Base-by-base conservation (phyloP, 805 yeast species). In the Teunomyces stri region DNA sequence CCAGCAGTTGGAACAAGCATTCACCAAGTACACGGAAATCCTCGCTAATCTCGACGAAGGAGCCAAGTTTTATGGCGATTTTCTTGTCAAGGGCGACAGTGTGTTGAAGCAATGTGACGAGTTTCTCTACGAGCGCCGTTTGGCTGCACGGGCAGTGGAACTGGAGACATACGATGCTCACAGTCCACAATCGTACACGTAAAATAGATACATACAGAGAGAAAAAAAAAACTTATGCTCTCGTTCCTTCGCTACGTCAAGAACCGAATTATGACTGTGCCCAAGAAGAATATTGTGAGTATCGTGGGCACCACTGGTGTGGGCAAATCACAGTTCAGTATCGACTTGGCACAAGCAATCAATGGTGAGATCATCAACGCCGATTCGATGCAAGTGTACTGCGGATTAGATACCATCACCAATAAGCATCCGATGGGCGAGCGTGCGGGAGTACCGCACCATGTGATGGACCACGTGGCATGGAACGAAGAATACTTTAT, bases 301-400 rank as follows among this genome's bases (percentile, higher is more conserved):
- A 79, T 88, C 13, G 86, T 87, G 3, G 99, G 99, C 0, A 91
- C 96, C 30, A 92, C 99, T 0, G 99, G 98, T 0, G 97, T 90
- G 10, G 99, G 99, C 0, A 92, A 92, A 61, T 91, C 97, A 0
- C 41, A 82, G 76, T 78, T 87, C 50, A 79, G 89, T 40, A 81
- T 89, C 2, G 92, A 89, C 50, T 63, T 94, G 16, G 97, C 97
- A 9, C 75, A 79, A 54, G 75, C 76, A 22, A 76, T 86, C 44
- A 78, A 84, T 59, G 98, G 98, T 16, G 98, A 94, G 61, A 76
- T 94, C 52, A 87, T 94, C 52, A 94, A 94, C 65, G 96, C 96
- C 0, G 99, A 94, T 62, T 89, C 98, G 1, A 91, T 94, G 97
- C 99, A 94, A 66, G 87, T 94, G 74, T 94, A 94, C 65, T 68